These are phyloP conservation scores for Citrus reticulata DNA, from an alignment of 345 rosid species.

Conservation along the genomic window DNA sequence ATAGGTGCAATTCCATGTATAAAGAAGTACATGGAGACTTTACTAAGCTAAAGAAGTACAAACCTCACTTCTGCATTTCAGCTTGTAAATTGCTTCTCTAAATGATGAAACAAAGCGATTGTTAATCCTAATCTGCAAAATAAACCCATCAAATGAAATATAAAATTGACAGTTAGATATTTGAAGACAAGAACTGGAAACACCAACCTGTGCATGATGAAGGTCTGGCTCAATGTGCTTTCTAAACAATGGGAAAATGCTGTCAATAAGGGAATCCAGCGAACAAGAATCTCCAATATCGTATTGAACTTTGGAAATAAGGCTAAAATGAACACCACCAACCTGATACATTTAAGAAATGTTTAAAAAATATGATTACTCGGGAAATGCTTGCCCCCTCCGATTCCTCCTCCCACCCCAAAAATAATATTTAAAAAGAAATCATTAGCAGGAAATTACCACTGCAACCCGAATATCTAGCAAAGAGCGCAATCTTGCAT, in stretches of 20 bases:
- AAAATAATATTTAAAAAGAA: too few species aligned
- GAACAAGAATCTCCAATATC: slow-evolving; percentile 98
- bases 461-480: slow-evolving; percentile 99
- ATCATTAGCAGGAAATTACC: slow-evolving; percentile 36
- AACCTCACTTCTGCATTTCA: slow-evolving; percentile 97
- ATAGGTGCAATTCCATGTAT: not conserved
- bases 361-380: slow-evolving; percentile 7
- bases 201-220: slow-evolving; percentile 96
- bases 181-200: slow-evolving; percentile 9
- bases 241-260: slow-evolving; percentile 96
- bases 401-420: not conserved
- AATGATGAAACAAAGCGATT: slow-evolving; percentile 98
- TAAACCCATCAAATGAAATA: slow-evolving; percentile 26
- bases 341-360: slow-evolving; percentile 47
- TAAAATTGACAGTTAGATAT: slow-evolving; percentile 11
- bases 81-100: slow-evolving; percentile 97
- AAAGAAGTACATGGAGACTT: not conserved
- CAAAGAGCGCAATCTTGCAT: slow-evolving; percentile 91
- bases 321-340: slow-evolving; percentile 99
- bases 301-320: slow-evolving; percentile 92
- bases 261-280: slow-evolving; percentile 88
- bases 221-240: slow-evolving; percentile 99
- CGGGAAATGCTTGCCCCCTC: not conserved
- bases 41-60: slow-evolving; percentile 25
- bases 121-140: slow-evolving; percentile 93